These are phyloP conservation scores for Paecilomyces sp. DNA, from an alignment of 2,329 filamentous ascomycete genomes.

Conservation along the genomic window DNA sequence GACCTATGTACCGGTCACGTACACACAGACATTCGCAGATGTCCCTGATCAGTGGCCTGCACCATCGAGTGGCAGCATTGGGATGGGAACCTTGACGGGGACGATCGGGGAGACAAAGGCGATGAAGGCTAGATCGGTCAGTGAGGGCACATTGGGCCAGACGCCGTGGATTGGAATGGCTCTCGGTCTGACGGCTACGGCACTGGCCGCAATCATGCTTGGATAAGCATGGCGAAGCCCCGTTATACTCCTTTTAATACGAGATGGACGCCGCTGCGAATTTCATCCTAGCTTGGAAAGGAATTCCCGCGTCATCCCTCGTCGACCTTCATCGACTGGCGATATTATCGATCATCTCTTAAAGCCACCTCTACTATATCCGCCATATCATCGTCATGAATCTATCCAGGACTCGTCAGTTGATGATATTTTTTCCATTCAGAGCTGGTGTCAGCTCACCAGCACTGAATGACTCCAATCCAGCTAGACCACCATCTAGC, in stretches of 20 bases:
- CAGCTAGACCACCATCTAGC: not conserved
- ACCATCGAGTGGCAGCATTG: conserved; percentile 20
- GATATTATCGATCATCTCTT: not conserved
- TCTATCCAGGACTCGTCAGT: not conserved
- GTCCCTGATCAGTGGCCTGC: conserved; percentile 23
- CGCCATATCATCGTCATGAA: not conserved
- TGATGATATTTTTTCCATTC: not conserved
- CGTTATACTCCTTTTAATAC: not conserved
- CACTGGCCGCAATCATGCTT: conserved; percentile 31
- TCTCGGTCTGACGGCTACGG: conserved; percentile 32
- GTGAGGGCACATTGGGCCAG: conserved; percentile 31
- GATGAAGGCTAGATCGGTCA: conserved; percentile 13
- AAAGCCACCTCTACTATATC: not conserved
- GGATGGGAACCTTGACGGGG: conserved; percentile 20
- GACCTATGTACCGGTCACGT: conserved; percentile 12
- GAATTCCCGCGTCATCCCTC: not conserved
- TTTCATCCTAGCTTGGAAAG: not conserved
- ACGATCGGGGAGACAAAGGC: conserved; percentile 17
- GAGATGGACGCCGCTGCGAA: not conserved
- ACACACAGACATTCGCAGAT: conserved; percentile 18
- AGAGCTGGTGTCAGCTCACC: not conserved
- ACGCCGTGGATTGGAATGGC: conserved; percentile 36
- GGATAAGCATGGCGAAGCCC: conserved; percentile 15
- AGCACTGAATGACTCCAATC: not conserved
- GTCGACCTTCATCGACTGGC: not conserved